These are phyloP conservation scores for Floccularia luteovirens DNA, from an alignment of 768 basidiomycete genomes.

Conservation along the genomic window DNA sequence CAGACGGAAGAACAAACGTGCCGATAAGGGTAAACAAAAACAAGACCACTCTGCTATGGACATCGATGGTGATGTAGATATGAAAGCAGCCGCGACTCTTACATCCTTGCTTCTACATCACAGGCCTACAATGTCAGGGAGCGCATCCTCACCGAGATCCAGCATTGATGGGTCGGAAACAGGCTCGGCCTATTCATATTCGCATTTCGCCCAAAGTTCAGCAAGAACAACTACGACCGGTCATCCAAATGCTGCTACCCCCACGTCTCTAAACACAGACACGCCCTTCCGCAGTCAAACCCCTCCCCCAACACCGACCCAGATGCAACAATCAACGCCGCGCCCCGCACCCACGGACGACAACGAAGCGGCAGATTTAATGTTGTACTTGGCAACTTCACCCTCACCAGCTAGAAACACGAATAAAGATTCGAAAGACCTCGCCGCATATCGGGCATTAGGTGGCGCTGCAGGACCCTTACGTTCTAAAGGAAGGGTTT, in stretches of 20 bases:
- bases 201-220: constrained; percentile 64
- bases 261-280: constrained; percentile 31
- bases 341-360: constrained; percentile 58
- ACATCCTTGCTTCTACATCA: constrained; percentile 65
- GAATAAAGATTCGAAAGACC: constrained; percentile 41
- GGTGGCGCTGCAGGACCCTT: constrained; percentile 38
- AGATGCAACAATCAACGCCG: constrained; percentile 20
- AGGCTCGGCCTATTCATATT: constrained; percentile 52
- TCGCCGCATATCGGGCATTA: constrained; percentile 49
- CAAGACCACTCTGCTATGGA: constrained; percentile 25
- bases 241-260: constrained; percentile 23
- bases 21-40: constrained; percentile 45
- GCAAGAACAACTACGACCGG: constrained; percentile 38
- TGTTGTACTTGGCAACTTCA: constrained; percentile 80
- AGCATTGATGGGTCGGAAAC: constrained; percentile 65
- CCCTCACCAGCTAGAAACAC: constrained; percentile 69
- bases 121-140: constrained; percentile 46
- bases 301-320: constrained; percentile 21
- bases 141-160: constrained; percentile 63
- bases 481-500: constrained; percentile 58
- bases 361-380: constrained; percentile 80
- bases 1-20: constrained; percentile 34
- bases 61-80: constrained; percentile 57
- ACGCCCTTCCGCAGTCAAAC: constrained; percentile 27
- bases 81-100: constrained; percentile 78